Evolutionary conservation across 2,329 filamentous ascomycete genomes (phyloP), one percentile per base, ranked within the genome.

Genomic region (Penicillium janthinellum): DNA sequence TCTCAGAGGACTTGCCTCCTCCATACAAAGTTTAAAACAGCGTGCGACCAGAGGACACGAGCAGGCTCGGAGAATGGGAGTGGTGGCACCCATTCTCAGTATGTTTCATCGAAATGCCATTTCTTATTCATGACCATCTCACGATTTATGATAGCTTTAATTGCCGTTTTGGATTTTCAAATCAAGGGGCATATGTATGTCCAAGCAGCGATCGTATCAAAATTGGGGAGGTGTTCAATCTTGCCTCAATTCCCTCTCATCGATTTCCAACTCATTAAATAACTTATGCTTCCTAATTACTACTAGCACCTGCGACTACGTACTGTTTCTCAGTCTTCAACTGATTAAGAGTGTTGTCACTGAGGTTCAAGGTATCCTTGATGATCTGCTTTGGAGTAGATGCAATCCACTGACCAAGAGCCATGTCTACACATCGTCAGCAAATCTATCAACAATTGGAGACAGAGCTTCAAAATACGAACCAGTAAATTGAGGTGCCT

Each of bases 401-500:
- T 0, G 75, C 80, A 34, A 83, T 68, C 80, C 80, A 82, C 63
- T 82, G 79, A 0, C 78, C 79, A 11, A 82, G 69, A 5, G 77
- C 75, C 44, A 82, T 73, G 66, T 78, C 70, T 69, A 82, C 79
- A 53, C 11, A 79, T 73, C 66, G 0, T 67, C 14, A 64, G 58
- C 6, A 44, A 5, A 4, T 4, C 8, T 47, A 11, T 12, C 15
- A 11, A 49, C 17, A 7, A 15, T n/a, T 14, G 39, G 12, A 39
- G 7, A 8, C n/a, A 6, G 15, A 8, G 12, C 7, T 20, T 8
- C 25, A 14, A 10, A 3, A 1, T 10, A 64, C 63, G 15, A 60
- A 74, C 73, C 73, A 15, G 69, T 73, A 71, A 92, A 92, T 72
- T 87, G 82, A 64, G 90, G 86, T 0, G 88, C 84, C 52, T 87